Conservation (phyloP, 371 early-diverging fungal genomes). For the Actinomortierella wolfii region DNA sequence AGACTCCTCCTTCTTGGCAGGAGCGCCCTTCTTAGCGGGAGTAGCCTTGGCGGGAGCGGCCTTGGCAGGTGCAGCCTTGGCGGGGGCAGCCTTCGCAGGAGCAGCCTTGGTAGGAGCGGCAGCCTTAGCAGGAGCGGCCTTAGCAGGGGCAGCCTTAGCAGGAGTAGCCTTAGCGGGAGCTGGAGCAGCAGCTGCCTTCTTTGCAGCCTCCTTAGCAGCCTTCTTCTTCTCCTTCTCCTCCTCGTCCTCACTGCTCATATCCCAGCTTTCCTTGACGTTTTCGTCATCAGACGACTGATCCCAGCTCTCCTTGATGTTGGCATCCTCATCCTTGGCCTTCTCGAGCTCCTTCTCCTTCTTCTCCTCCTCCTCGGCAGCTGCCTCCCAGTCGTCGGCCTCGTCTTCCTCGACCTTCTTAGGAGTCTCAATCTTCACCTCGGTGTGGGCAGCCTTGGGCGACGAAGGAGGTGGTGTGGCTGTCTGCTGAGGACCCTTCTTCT, state of each 20-base stretch:
- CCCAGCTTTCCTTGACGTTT: conserved; percentile 71
- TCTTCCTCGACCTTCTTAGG: conserved; percentile 55
- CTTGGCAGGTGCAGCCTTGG: conserved; percentile 25
- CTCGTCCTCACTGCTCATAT: conserved; percentile 58
- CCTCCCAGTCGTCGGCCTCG: conserved; percentile 50
- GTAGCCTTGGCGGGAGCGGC: conserved; percentile 24
- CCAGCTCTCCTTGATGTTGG: conserved; percentile 51
- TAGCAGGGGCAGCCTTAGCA: conserved; percentile 27
- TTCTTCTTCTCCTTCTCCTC: conserved; percentile 32
- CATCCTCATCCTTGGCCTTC: conserved; percentile 30
- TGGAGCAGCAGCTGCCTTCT: conserved; percentile 26
- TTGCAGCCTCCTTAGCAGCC: conserved; percentile 12
- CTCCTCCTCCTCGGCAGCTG: conserved; percentile 39
- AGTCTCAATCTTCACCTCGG: conserved; percentile 19
- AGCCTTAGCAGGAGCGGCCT: conserved; percentile 35
- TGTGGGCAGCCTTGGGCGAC: conserved; percentile 29
- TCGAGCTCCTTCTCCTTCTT: conserved; percentile 46
- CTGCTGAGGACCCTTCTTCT: conserved; percentile 62
- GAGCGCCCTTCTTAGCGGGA: conserved; percentile 41
- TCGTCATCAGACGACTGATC: conserved; percentile 49
- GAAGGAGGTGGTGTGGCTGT: conserved; percentile 36
- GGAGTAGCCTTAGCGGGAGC: conserved; percentile 38
- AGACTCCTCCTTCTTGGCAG: conserved; percentile 30
- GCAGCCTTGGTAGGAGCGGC: conserved; percentile 31
- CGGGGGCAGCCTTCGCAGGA: conserved; percentile 43